Conservation (phyloP, 2,329 filamentous ascomycete species). For the Penicillium digitatum region DNA sequence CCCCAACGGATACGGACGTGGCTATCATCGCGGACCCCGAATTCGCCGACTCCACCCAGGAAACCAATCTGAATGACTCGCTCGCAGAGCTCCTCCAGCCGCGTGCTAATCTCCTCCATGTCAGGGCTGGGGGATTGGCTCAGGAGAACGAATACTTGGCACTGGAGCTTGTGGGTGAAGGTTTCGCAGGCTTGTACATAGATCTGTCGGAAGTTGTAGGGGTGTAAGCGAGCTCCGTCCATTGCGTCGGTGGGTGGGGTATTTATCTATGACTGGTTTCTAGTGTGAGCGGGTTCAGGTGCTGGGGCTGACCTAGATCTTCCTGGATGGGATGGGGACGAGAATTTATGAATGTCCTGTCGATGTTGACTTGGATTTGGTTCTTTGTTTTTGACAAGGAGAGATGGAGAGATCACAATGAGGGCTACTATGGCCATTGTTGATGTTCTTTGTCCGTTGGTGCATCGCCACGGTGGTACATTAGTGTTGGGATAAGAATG, state of each 20-base stretch:
- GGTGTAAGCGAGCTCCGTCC: neutral
- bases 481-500: neutral
- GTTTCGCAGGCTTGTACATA: neutral
- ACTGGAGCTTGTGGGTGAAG: slow-evolving; percentile 3
- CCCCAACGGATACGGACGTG: neutral
- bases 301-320: neutral
- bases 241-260: neutral
- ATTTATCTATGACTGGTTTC: neutral
- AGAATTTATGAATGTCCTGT: neutral
- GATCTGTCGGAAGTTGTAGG: neutral
- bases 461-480: neutral
- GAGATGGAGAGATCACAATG: neutral
- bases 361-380: neutral
- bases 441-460: neutral
- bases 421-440: neutral
- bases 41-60: neutral
- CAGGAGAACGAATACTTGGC: neutral
- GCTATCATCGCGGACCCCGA: neutral
- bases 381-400: neutral
- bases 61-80: neutral
- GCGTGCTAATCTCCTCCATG: neutral
- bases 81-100: neutral
- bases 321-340: neutral
- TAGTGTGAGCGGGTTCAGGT: neutral
- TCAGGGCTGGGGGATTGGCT: neutral